Base-by-base conservation (phyloP, 2,329 filamentous ascomycete genomes). In the Colletotrichum viniferum region DNA sequence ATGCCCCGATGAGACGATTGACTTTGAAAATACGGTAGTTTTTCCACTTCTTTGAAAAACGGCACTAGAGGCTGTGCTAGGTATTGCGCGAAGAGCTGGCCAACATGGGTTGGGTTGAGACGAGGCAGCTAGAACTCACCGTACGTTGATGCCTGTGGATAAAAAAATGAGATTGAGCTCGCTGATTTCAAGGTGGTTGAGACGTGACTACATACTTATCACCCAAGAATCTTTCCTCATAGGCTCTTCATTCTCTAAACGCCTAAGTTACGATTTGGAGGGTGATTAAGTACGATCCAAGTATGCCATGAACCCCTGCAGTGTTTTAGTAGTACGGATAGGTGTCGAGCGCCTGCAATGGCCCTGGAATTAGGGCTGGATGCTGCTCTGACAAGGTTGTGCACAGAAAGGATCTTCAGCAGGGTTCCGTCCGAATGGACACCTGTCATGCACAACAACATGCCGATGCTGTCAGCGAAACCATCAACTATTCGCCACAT, bases 1-100 rank as follows among this genome's bases (percentile, higher is more conserved):
- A 77, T 81, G 79, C 2, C 28, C 64, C 2, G 64, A 77, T 5
- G 77, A 77, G 1, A 84, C 84, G 60, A 77, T 84, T 16, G 84
- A 85, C 69, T 84, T 79, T 36, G 77, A 62, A 0, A 81, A 81
- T 7, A 69, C 71, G 6, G 79, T 78, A 1, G 30, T 62, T 6
- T 77, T 86, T 69, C 82, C 83, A 7, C 68, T 85, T 30, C 79
- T 78, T 8, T 74, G 61, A 63, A 4, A 36, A n/a, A 21, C 30
- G 24, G 26, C 24, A 9, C 26, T 9, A 58, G 7, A 28, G 2
- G 13, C 55, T 7, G 6, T 6, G 43, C 7, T 7, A 52, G 38
- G 8, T 48, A 48, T 21, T 52, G 43, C 10, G 12, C 43, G n/a
- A n/a, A 10, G 43, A 10, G n/a, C n/a, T 52, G 43, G 43, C 43